phyloP scores from a whole-genome alignment of 495 filamentous ascomycete species.

The Chaetomidium leptoderma region DNA sequence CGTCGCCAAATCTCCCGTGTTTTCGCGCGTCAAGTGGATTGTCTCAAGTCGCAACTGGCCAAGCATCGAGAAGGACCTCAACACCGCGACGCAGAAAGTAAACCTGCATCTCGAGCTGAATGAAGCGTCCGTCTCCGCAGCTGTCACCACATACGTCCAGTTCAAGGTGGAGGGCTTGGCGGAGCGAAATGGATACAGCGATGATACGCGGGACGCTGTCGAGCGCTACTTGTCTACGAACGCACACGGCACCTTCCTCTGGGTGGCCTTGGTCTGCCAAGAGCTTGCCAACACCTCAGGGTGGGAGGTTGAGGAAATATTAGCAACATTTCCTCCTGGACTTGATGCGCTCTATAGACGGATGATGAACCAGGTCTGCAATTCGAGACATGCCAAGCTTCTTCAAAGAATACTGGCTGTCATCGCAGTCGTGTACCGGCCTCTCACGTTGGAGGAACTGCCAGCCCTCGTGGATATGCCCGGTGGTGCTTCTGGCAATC shows the following conservation, averaged over 20 bases:
- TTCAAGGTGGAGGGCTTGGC: constrained; percentile 3
- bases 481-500: no score
- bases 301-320: constrained; percentile 13
- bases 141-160: not conserved
- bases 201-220: constrained; percentile 1
- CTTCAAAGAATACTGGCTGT: no score
- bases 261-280: constrained; percentile 2
- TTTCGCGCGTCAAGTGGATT: constrained; percentile 28
- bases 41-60: constrained; percentile 22
- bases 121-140: constrained; percentile 8
- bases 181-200: not conserved
- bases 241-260: constrained; percentile 2
- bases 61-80: constrained; percentile 13
- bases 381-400: no score
- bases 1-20: constrained; percentile 17
- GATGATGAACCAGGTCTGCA: no score
- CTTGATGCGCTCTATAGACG: no score
- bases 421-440: no score
- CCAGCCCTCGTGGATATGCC: not conserved
- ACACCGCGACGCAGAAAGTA: constrained; percentile 1
- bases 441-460: not conserved
- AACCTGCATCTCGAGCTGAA: constrained; percentile 19
- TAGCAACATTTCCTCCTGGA: constrained; percentile 20
- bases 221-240: not conserved
- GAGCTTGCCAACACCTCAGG: not conserved